phyloP scores from a whole-genome alignment of 108 stramenopile genomes.

The Conticribra weissflogii region DNA sequence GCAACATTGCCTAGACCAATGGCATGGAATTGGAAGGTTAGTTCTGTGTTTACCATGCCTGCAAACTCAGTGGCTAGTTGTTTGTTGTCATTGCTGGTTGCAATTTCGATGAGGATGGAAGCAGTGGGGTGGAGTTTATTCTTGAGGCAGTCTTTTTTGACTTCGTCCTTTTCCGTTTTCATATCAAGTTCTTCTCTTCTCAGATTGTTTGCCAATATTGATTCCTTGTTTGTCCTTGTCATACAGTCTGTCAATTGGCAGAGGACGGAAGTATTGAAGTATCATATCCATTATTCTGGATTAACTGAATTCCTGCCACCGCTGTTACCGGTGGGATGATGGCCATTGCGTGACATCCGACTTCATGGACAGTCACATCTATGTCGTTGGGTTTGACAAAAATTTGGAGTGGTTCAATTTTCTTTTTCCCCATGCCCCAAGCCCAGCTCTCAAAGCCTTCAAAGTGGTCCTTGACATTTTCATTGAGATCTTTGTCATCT shows the following conservation, averaged over 20 bases:
- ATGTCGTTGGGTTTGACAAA: background rate
- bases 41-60: background rate
- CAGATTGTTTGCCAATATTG: background rate
- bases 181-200: background rate
- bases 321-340: too few relatives aligned
- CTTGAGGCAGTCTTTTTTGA: slow-evolving; percentile 12
- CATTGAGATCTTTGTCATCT: background rate
- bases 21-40: background rate
- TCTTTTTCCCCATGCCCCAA: background rate
- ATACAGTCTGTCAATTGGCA: too few relatives aligned
- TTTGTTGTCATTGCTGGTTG: too few relatives aligned
- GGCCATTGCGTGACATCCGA: too few relatives aligned
- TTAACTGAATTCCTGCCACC: too few relatives aligned
- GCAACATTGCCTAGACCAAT: background rate
- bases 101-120: background rate
- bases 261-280: too few relatives aligned
- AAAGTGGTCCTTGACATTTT: background rate
- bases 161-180: slow-evolving; percentile 5
- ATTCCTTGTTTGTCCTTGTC: background rate
- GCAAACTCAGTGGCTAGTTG: too few relatives aligned
- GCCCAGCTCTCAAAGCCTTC: background rate
- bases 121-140: slow-evolving; percentile 2
- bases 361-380: too few relatives aligned
- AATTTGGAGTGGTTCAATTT: background rate
- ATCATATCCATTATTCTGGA: too few relatives aligned